Conservation (phyloP, 345 rosid species). For the Eucalyptus erythrocorys region DNA sequence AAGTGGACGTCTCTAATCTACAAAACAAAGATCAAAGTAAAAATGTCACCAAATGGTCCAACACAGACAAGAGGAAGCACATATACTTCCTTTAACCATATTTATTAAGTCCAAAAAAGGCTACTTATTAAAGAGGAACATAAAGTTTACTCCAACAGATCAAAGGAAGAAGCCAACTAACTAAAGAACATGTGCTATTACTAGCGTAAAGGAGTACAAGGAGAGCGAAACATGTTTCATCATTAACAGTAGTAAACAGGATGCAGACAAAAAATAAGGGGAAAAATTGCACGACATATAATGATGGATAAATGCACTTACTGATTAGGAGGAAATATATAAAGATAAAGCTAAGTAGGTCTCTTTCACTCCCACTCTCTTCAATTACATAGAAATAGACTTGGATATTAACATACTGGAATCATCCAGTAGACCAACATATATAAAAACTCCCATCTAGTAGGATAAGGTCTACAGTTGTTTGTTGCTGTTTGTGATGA, state of each 20-base stretch:
- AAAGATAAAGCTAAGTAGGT: neutral
- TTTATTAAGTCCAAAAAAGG: neutral
- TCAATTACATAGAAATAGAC: neutral
- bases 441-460: neutral
- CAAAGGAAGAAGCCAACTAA: neutral
- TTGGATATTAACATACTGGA: neutral
- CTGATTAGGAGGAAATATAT: neutral
- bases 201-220: neutral
- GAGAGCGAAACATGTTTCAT: neutral
- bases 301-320: neutral
- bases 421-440: neutral
- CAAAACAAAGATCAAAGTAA: neutral
- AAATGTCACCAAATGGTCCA: neutral
- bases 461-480: neutral
- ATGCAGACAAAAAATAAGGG: neutral
- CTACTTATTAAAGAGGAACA: neutral
- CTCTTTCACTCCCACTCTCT: neutral
- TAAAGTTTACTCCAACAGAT: neutral
- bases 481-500: neutral
- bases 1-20: neutral
- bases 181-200: neutral
- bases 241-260: neutral
- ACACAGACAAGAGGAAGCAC: neutral
- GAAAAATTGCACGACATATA: neutral
- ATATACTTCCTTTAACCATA: neutral